Percentiles rank a stretch among this genome's conserved stretches.
These are phyloP conservation scores for Torulaspora indica DNA, from an alignment of 805 yeast genomes.

Conservation along the genomic window DNA sequence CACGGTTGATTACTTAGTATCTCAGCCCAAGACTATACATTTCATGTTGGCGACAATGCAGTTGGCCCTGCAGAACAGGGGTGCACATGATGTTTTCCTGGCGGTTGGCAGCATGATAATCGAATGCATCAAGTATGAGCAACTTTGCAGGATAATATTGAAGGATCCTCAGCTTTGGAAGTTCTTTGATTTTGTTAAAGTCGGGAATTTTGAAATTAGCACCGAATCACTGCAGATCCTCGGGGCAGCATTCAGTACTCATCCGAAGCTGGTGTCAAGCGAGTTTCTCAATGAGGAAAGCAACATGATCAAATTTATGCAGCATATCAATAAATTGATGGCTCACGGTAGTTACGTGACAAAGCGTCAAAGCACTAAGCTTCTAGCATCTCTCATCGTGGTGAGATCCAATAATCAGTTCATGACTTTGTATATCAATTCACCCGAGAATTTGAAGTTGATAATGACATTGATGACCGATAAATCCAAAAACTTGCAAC, in stretches of 20 bases:
- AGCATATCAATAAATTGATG: slow-evolving; percentile 62
- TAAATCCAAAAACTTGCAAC: slow-evolving; percentile 80
- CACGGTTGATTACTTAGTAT: slow-evolving; percentile 75
- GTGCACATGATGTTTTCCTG: slow-evolving; percentile 55
- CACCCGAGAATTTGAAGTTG: slow-evolving; percentile 76
- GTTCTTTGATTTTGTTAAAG: slow-evolving; percentile 70
- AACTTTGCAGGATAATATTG: slow-evolving; percentile 55
- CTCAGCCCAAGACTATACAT: slow-evolving; percentile 60
- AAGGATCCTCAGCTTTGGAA: slow-evolving; percentile 69
- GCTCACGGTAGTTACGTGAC: slow-evolving; percentile 83
- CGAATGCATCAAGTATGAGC: slow-evolving; percentile 79
- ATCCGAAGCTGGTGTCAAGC: slow-evolving; percentile 57
- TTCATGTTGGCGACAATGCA: slow-evolving; percentile 70
- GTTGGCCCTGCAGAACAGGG: slow-evolving; percentile 35
- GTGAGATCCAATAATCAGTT: slow-evolving; percentile 65
- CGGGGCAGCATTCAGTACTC: slow-evolving; percentile 62
- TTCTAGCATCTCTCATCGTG: slow-evolving; percentile 67
- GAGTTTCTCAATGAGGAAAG: slow-evolving; percentile 54
- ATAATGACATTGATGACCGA: slow-evolving; percentile 84
- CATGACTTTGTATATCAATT: slow-evolving; percentile 72
- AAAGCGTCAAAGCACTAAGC: slow-evolving; percentile 79
- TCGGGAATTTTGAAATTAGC: slow-evolving; percentile 79
- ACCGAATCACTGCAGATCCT: slow-evolving; percentile 83
- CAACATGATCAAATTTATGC: slow-evolving; percentile 56
- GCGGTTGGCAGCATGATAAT: slow-evolving; percentile 74